Evolutionary conservation across 2,329 filamentous ascomycete genomes (phyloP), one percentile per base, ranked within the genome.

Genomic region (Pestalotiopsis sp.): DNA sequence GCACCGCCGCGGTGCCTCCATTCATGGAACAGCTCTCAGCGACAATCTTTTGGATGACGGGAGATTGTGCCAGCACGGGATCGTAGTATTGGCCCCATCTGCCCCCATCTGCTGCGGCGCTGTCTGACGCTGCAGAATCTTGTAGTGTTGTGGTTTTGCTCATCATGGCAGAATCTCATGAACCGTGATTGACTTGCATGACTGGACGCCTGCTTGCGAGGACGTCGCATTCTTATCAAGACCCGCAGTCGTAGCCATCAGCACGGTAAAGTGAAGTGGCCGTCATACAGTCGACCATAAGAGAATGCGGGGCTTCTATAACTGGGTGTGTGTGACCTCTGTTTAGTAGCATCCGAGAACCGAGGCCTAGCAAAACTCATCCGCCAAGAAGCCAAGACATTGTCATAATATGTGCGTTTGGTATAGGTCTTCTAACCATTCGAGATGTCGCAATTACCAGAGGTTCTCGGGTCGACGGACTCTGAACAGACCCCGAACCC

Each of bases 21-120:
- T 56, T 67, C 56, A 67, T 61, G 66, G 66, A 67, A 39, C 66
- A 67, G 9, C 57, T 52, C 58, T 67, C 66, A 14, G 66, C 66
- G 31, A 67, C 41, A 17, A 67, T 67, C 17, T 49, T 67, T 23
- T 57, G 57, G 12, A 67, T 67, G 20, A 57, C 1, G 1, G 25
- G 17, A 11, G 45, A 31, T 12, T 49, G 45, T 25, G 27, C 52
- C 27, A 57, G 31, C 0, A 67, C 17, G 17, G 65, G 65, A 12
- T n/a, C 49, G 31, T 59, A 20, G 56, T 67, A 67, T 9, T 31
- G 25, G 7, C 65, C 65, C 57, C 57, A 59, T 59, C 17, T 31
- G 12, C 57, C 57, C 2, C 7, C 1, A 6, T 9, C 31, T 36
- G 31, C 7, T 36, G 31, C 9, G 31, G 31, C 9, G 14, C 27